These are phyloP conservation scores for Crithidia expoeki DNA, from an alignment of 208 protist species.

Conservation along the genomic window DNA sequence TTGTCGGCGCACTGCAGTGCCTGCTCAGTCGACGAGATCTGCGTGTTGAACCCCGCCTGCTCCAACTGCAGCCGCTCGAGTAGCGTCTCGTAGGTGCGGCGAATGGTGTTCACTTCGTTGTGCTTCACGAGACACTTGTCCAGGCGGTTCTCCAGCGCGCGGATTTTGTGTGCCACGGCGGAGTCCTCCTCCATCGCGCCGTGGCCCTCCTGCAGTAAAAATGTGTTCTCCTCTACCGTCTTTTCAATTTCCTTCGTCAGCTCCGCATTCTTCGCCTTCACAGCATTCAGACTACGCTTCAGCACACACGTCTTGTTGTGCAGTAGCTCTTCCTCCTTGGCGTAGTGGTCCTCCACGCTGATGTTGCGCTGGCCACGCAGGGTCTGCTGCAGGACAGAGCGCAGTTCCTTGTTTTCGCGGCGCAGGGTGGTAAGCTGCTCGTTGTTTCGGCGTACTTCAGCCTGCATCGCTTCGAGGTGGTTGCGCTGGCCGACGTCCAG, in stretches of 20 bases:
- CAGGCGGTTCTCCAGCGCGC: slow-evolving; percentile 94
- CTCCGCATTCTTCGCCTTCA: slow-evolving; percentile 80
- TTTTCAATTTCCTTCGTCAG: slow-evolving; percentile 66
- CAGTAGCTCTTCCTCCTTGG: slow-evolving; percentile 75
- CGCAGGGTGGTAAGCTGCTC: slow-evolving; percentile 83
- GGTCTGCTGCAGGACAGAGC: slow-evolving; percentile 49
- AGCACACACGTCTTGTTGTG: slow-evolving; percentile 85
- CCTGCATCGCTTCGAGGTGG: slow-evolving; percentile 81
- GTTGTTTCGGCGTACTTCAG: slow-evolving; percentile 86
- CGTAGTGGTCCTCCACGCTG: slow-evolving; percentile 75
- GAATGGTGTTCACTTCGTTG: slow-evolving; percentile 95
- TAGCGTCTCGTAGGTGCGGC: slow-evolving; percentile 95
- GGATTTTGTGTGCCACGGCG: slow-evolving; percentile 91
- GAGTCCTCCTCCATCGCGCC: slow-evolving; percentile 68
- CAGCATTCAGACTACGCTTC: slow-evolving; percentile 85
- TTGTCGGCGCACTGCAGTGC: slow-evolving; percentile 89
- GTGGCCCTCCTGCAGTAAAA: slow-evolving; percentile 62
- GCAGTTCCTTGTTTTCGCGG: slow-evolving; percentile 90
- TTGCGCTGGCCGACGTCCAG: slow-evolving; percentile 89
- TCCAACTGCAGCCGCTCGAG: slow-evolving; percentile 93
- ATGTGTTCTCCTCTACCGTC: slow-evolving; percentile 49
- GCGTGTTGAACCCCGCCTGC: slow-evolving; percentile 91
- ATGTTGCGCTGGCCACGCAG: slow-evolving; percentile 62
- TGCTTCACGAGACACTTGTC: slow-evolving; percentile 98
- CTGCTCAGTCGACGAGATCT: slow-evolving; percentile 89